Evolutionary conservation across 2,329 filamentous ascomycete genomes (phyloP), one percentile per base, ranked within the genome.

Genomic region (Arthrocladium fulminans): DNA sequence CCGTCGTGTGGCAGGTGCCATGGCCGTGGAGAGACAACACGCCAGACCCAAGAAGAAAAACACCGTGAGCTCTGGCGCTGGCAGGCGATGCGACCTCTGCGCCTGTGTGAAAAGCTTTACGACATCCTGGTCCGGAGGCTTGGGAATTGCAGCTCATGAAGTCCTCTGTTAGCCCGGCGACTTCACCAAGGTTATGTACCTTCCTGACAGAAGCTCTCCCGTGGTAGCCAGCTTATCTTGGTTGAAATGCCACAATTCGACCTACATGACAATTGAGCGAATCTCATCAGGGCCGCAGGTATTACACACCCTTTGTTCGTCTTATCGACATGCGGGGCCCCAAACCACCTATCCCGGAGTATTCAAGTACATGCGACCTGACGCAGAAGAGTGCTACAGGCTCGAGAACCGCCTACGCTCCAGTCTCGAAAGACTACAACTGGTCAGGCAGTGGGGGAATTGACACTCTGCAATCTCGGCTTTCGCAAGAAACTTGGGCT

Each of bases 11-110:
- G 30, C 56, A 59, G 35, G 47, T 51, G 1, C 56, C 56, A 9
- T 59, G 55, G 55, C 50, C 52, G 10, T 57, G 54, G 52, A 47
- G 51, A 25, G 30, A 50, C 29, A 53, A 54, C 44, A 50, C 45
- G 15, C 54, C 52, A 15, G 44, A 38, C 34, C 7, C 32, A 6
- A 39, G 44, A 39, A 39, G 29, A 19, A 47, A 47, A n/a, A n/a
- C 44, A 25, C 32, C 44, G 2, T 47, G 34, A 47, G 17, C 17
- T 19, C 22, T 20, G 13, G n/a, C 37, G 23, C n/a, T n/a, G n/a
- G n/a, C n/a, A n/a, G n/a, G n/a, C 6, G 9, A 22, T 40, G 19
- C 37, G 37, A 40, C 12, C 17, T 37, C 8, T 7, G 17, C 7
- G 34, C 12, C 17, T 29, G 27, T 13, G 13, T 7, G 7, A 29